These are phyloP conservation scores for Ocimum tenuiflorum DNA, from an alignment of 257 asterid species.

Conservation along the genomic window DNA sequence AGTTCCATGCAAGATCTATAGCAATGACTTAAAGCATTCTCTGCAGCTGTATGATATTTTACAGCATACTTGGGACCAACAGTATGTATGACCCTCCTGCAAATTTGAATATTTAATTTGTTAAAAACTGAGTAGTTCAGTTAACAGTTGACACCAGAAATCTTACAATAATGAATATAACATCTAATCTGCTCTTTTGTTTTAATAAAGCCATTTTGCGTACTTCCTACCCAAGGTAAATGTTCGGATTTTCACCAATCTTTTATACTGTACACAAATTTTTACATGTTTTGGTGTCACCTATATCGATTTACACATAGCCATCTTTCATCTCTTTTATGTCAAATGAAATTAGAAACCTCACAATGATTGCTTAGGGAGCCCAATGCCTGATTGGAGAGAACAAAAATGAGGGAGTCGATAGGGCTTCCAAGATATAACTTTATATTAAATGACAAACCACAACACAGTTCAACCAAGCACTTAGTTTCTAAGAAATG, in stretches of 20 bases:
- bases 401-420: conserved; percentile 1
- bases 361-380: background rate
- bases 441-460: background rate
- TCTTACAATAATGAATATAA: background rate
- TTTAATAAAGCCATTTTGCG: background rate
- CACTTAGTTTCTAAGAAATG: conserved; percentile 1
- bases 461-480: background rate
- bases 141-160: background rate
- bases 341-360: background rate
- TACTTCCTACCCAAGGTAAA: background rate
- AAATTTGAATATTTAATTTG: conserved; percentile 17
- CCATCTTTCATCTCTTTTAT: conserved; percentile 8
- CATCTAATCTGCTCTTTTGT: background rate
- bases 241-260: background rate
- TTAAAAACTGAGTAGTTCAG: background rate
- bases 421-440: background rate
- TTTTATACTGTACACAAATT: background rate
- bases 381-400: conserved; percentile 3
- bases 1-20: conserved; percentile 66
- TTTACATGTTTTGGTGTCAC: background rate
- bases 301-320: background rate
- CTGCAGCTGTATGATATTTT: conserved; percentile 97
- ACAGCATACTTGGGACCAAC: conserved; percentile 98
- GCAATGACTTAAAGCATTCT: conserved; percentile 96
- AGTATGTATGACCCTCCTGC: conserved; percentile 92